Percentiles rank a stretch among this genome's conserved stretches.
Evolutionary conservation across 129 eudicot species (phyloP).

Genomic region (Ambrosia trifida): DNA sequence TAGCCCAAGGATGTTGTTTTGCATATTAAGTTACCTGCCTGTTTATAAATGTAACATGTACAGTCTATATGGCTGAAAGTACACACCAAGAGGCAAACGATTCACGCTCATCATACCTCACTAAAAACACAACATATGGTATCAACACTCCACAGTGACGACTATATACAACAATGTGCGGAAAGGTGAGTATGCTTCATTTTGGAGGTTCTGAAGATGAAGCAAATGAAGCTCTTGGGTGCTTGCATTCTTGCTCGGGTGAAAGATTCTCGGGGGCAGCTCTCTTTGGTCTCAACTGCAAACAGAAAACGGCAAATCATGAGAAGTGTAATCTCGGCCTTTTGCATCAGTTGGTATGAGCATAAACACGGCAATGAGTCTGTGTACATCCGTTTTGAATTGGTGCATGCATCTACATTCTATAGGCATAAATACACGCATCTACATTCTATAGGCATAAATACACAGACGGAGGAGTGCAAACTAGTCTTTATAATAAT

Average conservation of each 20-base stretch:
- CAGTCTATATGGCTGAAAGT: slow-evolving; percentile 28
- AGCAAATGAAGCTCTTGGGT: slow-evolving; percentile 62
- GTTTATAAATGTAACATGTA: slow-evolving; percentile 23
- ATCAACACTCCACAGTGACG: slow-evolving; percentile 18
- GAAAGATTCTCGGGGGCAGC: slow-evolving; percentile 60
- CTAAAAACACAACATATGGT: slow-evolving; percentile 18
- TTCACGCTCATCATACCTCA: slow-evolving; percentile 19
- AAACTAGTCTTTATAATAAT: slow-evolving; percentile 1
- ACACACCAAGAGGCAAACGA: slow-evolving; percentile 26
- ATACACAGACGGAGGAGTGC: neutral
- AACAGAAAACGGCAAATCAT: neutral
- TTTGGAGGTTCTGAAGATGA: slow-evolving; percentile 45
- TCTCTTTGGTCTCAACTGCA: slow-evolving; percentile 75
- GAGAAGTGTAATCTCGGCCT: slow-evolving; percentile 5
- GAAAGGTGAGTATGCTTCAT: slow-evolving; percentile 23
- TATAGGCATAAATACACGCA: neutral
- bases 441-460: neutral
- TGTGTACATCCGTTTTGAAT: neutral
- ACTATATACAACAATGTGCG: slow-evolving; percentile 36
- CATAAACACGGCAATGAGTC: neutral
- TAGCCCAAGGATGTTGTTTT: slow-evolving; percentile 13
- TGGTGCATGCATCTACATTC: neutral
- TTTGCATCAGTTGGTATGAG: neutral
- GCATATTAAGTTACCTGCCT: slow-evolving; percentile 7
- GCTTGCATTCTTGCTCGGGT: slow-evolving; percentile 69